phyloP scores from a whole-genome alignment of 345 rosid genomes.

The Eucalyptus regnans region DNA sequence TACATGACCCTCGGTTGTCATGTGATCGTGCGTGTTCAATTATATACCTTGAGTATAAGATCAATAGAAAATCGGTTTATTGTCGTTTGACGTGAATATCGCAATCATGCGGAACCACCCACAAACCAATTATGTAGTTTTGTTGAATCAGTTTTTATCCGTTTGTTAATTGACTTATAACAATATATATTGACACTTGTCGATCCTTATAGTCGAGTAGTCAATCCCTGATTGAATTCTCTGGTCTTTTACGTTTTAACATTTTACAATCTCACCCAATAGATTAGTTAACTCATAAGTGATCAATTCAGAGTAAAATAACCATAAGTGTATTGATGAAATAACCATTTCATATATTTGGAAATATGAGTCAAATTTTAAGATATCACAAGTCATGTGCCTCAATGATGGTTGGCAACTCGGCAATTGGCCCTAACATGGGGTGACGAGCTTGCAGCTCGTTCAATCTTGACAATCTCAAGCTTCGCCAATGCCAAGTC shows the following conservation, averaged over 20 bases:
- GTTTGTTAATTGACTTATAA: too few species aligned
- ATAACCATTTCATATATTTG: too few species aligned
- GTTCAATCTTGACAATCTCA: fast-evolving
- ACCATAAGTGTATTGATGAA: fast-evolving
- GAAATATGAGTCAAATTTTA: too few species aligned
- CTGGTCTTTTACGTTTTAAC: fast-evolving
- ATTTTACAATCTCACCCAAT: fast-evolving
- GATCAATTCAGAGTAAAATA: too few species aligned
- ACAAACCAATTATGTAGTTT: fast-evolving
- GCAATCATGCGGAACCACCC: too few species aligned
- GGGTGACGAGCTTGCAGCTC: neutral
- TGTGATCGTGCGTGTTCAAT: fast-evolving
- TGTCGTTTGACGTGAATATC: fast-evolving
- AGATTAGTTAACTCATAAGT: fast-evolving
- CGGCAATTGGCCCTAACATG: neutral
- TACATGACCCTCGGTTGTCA: fast-evolving
- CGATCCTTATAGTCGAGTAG: fast-evolving
- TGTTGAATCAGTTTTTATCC: fast-evolving
- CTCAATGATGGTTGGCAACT: neutral
- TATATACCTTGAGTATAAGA: too few species aligned
- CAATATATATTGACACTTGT: fast-evolving
- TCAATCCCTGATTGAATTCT: too few species aligned
- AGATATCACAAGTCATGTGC: neutral
- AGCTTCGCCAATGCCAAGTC: neutral
- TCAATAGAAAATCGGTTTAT: too few species aligned